A percentile compares a stretch with the other conserved stretches of the same genome.
phyloP scores from a whole-genome alignment of 1,139 yeast species.

The Hanseniaspora uvarum region DNA sequence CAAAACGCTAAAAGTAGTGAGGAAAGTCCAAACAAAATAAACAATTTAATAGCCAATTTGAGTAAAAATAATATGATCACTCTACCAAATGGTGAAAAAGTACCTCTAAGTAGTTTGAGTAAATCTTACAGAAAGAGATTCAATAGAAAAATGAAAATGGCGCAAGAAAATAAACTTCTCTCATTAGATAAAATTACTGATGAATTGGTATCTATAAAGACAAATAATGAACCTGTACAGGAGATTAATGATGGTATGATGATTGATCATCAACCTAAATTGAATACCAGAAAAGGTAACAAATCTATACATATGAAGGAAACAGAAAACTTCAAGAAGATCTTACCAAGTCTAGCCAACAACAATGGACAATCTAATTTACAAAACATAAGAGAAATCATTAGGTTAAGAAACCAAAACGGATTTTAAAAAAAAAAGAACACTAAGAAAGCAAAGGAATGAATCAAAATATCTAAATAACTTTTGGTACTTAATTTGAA shows the following conservation, averaged over 20 bases:
- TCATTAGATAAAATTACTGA: constrained; percentile 37
- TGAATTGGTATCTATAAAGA: constrained; percentile 22
- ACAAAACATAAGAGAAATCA: constrained; percentile 13
- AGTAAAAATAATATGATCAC: neutral
- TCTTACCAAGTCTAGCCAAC: constrained; percentile 42
- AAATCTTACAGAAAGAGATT: constrained; percentile 42
- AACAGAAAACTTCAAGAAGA: constrained; percentile 44
- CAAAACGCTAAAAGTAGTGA: constrained; percentile 2
- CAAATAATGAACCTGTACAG: neutral
- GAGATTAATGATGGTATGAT: constrained; percentile 11
- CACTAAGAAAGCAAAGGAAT: neutral
- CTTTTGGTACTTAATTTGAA: too few relatives aligned
- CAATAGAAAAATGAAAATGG: constrained; percentile 53
- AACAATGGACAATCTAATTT: constrained; percentile 19
- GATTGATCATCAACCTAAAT: constrained; percentile 46
- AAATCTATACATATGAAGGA: constrained; percentile 45
- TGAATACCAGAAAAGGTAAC: constrained; percentile 48
- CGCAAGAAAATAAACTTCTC: constrained; percentile 50
- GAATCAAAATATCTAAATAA: too few relatives aligned
- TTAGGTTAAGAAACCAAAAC: constrained; percentile 14
- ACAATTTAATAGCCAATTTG: neutral
- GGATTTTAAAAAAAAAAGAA: constrained; percentile 1
- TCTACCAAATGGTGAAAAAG: constrained; percentile 13
- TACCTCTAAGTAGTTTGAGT: constrained; percentile 8
- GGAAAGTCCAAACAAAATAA: neutral